A percentile compares a stretch with the other conserved stretches of the same genome.
These are phyloP conservation scores for Gossypium lobatum DNA, from an alignment of 441 rosid species.

Conservation along the genomic window DNA sequence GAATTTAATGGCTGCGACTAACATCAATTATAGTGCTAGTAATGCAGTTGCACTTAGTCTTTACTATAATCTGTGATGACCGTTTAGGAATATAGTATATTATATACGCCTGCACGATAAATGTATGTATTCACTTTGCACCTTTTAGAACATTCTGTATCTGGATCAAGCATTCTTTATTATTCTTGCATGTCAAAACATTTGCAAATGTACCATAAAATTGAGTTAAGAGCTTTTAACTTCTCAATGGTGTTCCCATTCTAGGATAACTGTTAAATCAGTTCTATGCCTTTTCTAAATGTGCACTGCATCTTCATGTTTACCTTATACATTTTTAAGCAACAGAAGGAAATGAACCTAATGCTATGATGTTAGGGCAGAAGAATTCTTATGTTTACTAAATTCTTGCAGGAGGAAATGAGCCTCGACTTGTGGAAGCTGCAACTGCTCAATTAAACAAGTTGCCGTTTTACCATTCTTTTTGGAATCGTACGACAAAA, in stretches of 20 bases:
- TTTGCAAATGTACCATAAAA: not conserved
- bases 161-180: not conserved
- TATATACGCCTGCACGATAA: not conserved
- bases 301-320: not conserved
- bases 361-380: not conserved
- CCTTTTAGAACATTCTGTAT: not conserved
- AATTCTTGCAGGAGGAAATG: conserved; percentile 74
- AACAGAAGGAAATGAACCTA: not conserved
- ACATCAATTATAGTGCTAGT: not conserved
- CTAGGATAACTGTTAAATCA: not conserved
- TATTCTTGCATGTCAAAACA: not conserved
- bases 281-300: not conserved
- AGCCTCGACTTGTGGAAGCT: conserved; percentile 82
- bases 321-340: not conserved
- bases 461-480: conserved; percentile 93
- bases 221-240: conserved; percentile 8
- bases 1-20: not conserved
- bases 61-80: not conserved
- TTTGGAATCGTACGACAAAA: conserved; percentile 95
- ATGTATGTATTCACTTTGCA: not conserved
- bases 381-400: conserved; percentile 1
- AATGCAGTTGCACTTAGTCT: conserved; percentile 1
- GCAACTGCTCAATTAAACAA: conserved; percentile 64
- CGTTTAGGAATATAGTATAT: not conserved
- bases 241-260: not conserved